Evolutionary conservation across 768 basidiomycete genomes (phyloP).

Genomic region (Fomitopsis pulvina): DNA sequence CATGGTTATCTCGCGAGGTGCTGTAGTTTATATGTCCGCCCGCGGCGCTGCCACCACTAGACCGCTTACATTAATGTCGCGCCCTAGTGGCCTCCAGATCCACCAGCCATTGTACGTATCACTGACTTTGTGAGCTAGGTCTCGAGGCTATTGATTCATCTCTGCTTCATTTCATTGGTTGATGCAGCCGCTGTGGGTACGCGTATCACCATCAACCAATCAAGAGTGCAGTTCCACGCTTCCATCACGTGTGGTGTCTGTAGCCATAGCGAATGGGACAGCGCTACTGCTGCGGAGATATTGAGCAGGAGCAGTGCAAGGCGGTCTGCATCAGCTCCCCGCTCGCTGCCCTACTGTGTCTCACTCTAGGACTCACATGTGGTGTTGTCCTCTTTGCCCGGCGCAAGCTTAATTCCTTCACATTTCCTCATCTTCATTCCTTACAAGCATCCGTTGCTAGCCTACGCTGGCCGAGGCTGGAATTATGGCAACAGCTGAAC

Average conservation of each 20-base stretch:
- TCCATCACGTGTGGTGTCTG: background rate
- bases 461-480: conserved; percentile 12
- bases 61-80: no score
- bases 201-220: no score
- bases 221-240: no score
- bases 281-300: background rate
- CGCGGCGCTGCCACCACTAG: no score
- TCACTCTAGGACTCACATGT: conserved; percentile 7
- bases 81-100: no score
- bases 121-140: no score
- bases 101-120: no score
- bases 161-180: no score
- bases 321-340: background rate
- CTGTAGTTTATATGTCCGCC: no score
- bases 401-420: conserved; percentile 14
- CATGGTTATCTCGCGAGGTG: no score
- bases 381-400: conserved; percentile 16
- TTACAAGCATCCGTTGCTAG: background rate
- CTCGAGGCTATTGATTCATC: no score
- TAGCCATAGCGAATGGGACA: background rate
- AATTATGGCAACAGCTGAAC: conserved; percentile 4
- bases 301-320: background rate
- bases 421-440: background rate
- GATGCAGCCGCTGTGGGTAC: no score
- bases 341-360: background rate